phyloP scores from a whole-genome alignment of 495 filamentous ascomycete species.

The Staphylotrichum tortipilum region DNA sequence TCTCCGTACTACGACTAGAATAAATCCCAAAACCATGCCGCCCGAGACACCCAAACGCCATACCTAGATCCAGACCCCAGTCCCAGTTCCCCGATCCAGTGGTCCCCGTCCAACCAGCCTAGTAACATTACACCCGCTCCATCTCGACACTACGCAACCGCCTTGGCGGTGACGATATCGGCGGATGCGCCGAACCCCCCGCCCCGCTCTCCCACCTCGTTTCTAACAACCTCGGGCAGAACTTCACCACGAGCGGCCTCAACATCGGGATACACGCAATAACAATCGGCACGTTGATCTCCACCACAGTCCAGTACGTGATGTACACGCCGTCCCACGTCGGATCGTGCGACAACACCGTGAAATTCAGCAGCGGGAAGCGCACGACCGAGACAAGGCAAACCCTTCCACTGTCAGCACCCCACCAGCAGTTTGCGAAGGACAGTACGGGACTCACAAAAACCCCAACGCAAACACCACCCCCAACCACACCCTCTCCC shows the following conservation, averaged over 20 bases:
- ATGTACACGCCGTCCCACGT: neutral
- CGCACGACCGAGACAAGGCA: slow-evolving; percentile 26
- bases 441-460: slow-evolving; percentile 10
- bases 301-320: slow-evolving; percentile 23
- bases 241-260: slow-evolving; percentile 17
- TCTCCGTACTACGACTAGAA: too few species aligned
- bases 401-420: slow-evolving; percentile 9
- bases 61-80: too few species aligned
- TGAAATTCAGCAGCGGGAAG: slow-evolving; percentile 17
- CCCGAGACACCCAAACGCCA: too few species aligned
- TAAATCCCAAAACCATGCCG: too few species aligned
- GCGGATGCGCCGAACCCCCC: too few species aligned
- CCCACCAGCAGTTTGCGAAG: neutral
- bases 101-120: too few species aligned
- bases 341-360: slow-evolving; percentile 4
- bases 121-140: too few species aligned
- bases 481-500: slow-evolving; percentile 14
- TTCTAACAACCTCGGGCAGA: neutral
- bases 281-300: slow-evolving; percentile 25
- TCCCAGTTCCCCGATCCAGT: too few species aligned
- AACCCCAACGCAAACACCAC: slow-evolving; percentile 14
- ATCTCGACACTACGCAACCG: too few species aligned
- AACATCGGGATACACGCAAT: slow-evolving; percentile 25
- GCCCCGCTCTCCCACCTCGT: too few species aligned
- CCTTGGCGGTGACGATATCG: too few species aligned